These are phyloP conservation scores for Jimgerdemannia lactiflua DNA, from an alignment of 192 early-diverging fungal genomes.

Conservation along the genomic window DNA sequence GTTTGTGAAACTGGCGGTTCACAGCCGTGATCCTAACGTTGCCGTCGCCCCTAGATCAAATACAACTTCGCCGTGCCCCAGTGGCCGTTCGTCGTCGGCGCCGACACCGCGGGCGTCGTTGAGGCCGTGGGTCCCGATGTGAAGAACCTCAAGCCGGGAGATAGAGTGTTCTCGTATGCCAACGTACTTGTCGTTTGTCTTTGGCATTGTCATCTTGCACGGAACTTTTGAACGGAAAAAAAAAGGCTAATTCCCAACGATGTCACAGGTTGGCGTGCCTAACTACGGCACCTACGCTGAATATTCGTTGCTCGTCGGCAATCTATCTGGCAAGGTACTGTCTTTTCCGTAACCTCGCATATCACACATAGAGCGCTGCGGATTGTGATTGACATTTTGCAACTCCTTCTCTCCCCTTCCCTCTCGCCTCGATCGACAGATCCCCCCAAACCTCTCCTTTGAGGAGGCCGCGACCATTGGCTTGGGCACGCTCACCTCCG, in stretches of 20 bases:
- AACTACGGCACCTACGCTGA: slow-evolving; percentile 30
- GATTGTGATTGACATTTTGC: not conserved
- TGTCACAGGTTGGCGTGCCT: slow-evolving; percentile 1
- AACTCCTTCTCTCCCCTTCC: no score
- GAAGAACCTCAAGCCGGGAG: slow-evolving; percentile 40
- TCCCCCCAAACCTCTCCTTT: slow-evolving; percentile 19
- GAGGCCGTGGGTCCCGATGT: slow-evolving; percentile 9
- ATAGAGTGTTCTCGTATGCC: slow-evolving; percentile 35
- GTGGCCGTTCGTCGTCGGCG: slow-evolving; percentile 3
- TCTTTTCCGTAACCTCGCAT: slow-evolving; percentile 30
- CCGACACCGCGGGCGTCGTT: slow-evolving; percentile 1
- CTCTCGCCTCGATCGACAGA: not conserved
- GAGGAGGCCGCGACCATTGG: slow-evolving; percentile 46
- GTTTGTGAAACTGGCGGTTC: not conserved
- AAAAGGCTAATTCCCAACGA: not conserved
- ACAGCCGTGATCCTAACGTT: not conserved
- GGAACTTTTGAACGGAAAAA: not conserved
- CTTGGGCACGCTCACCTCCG: slow-evolving; percentile 52
- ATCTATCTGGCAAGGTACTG: slow-evolving; percentile 3
- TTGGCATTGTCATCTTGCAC: not conserved
- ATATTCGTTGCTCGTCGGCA: slow-evolving; percentile 21
- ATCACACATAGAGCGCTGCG: slow-evolving; percentile 3
- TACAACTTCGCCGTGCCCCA: not conserved
- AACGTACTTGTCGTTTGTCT: slow-evolving; percentile 8
- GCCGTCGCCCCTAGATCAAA: not conserved